Base-by-base conservation (phyloP, 192 early-diverging fungal species). In the Rhizoclosmatium sp. region DNA sequence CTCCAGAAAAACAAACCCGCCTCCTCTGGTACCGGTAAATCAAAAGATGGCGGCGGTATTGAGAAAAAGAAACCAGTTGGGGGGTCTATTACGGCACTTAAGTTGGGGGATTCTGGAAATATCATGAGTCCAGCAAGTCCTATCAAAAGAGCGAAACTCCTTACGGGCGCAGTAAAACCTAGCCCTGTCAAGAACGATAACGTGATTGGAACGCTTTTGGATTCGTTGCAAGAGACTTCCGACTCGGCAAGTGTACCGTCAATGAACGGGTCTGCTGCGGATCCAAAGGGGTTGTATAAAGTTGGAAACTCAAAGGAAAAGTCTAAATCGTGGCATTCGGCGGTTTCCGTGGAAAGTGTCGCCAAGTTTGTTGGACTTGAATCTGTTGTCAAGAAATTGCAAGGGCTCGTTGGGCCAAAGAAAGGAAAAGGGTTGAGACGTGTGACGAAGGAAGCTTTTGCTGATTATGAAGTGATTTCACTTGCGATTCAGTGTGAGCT, bases 131-230 rank as follows among this genome's bases (percentile, higher is more conserved):
- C 21, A 19, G 72, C 59, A 47, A 48, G 56, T 59, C 72, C 72
- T 2, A 31, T 75, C 2, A 75, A 75, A 75, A 60, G 45, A 21
- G 45, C 16, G 45, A n/a, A 45, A 10, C 16, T 75, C 4, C 40
- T 75, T 7, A 60, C 72, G 5, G 72, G 72, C 2, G 72, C 72
- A 5, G 72, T 75, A 59, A 75, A 75, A 44, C 72, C 72, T n/a
- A 64, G 59, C 12, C 72, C 72, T 44, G 72, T 31, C 12, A 75
- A 75, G 72, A 72, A 19, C n/a, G 21, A 62, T 19, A 23, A 31
- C 9, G 40, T 41, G 4, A 44, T 48, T 16, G 45, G 45, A 42
- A 19, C 23, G n/a, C n/a, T 75, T 16, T 64, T 59, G 72, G 59
- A 75, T 16, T 23, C 72, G 45, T 47, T 75, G 58, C 72, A 75